Evolutionary conservation across 306 rosid species (phyloP).

Genomic region (Canavalia ensiformis): DNA sequence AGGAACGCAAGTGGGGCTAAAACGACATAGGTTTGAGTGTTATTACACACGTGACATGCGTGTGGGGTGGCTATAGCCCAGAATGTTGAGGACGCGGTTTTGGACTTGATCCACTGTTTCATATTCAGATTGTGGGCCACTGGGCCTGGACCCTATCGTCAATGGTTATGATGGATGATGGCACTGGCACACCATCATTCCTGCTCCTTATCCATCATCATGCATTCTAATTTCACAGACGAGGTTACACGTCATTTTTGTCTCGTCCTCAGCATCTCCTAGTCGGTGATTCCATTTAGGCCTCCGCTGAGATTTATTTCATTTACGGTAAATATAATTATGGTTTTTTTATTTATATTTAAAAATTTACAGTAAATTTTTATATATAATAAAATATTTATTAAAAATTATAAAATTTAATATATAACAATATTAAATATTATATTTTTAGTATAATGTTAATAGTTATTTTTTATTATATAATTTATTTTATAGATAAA

Average conservation of each 20-base stretch:
- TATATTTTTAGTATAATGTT: too few species aligned
- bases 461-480: too few species aligned
- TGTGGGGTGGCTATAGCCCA: background rate
- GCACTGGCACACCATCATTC: background rate
- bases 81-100: background rate
- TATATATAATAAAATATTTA: too few species aligned
- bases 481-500: too few species aligned
- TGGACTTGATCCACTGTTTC: background rate
- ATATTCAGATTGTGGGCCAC: background rate
- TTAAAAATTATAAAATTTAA: too few species aligned
- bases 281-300: constrained; percentile 20
- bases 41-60: constrained; percentile 30
- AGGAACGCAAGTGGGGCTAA: background rate
- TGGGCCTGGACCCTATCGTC: background rate
- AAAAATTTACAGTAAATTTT: too few species aligned
- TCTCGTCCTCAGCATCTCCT: background rate
- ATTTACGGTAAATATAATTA: too few species aligned
- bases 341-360: too few species aligned
- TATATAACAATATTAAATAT: too few species aligned
- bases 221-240: background rate
- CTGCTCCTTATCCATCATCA: background rate
- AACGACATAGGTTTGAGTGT: background rate
- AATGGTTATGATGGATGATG: background rate
- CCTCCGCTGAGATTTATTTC: too few species aligned
- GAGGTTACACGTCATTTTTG: constrained; percentile 42